These are phyloP conservation scores for Monotropa hypopitys DNA, from an alignment of 179 eudicot genomes.

Conservation along the genomic window DNA sequence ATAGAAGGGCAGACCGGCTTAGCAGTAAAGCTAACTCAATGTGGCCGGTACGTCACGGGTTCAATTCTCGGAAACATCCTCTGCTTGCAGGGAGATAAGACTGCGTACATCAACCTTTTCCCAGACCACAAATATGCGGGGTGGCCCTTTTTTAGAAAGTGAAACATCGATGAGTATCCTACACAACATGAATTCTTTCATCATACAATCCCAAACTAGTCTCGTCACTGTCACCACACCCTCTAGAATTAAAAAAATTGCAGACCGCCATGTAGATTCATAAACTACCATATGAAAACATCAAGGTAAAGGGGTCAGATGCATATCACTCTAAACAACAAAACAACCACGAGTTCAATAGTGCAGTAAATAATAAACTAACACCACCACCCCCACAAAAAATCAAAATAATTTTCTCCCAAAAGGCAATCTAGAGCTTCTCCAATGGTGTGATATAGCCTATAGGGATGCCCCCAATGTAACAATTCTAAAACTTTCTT, in stretches of 20 bases:
- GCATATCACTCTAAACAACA: neutral
- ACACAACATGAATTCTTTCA: neutral
- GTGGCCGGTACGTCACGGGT: too few species aligned
- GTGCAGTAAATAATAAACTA: neutral
- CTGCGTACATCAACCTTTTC: too few species aligned
- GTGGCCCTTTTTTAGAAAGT: too few species aligned
- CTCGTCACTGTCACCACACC: constrained; percentile 2
- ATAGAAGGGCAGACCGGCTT: too few species aligned
- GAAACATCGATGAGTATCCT: neutral
- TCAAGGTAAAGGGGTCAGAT: constrained; percentile 7
- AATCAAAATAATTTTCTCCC: neutral
- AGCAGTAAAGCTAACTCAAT: too few species aligned
- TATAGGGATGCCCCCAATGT: neutral
- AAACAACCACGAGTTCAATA: neutral
- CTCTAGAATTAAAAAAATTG: neutral
- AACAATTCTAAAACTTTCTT: neutral
- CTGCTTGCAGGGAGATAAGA: too few species aligned
- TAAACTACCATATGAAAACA: neutral
- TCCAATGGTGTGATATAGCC: neutral
- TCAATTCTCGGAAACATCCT: too few species aligned
- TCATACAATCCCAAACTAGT: neutral
- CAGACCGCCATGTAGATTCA: neutral
- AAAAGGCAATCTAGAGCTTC: neutral
- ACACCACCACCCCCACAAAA: too few species aligned
- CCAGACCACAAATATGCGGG: too few species aligned